phyloP scores from a whole-genome alignment of 2,329 filamentous ascomycete species.

The Clarireedia sp. region DNA sequence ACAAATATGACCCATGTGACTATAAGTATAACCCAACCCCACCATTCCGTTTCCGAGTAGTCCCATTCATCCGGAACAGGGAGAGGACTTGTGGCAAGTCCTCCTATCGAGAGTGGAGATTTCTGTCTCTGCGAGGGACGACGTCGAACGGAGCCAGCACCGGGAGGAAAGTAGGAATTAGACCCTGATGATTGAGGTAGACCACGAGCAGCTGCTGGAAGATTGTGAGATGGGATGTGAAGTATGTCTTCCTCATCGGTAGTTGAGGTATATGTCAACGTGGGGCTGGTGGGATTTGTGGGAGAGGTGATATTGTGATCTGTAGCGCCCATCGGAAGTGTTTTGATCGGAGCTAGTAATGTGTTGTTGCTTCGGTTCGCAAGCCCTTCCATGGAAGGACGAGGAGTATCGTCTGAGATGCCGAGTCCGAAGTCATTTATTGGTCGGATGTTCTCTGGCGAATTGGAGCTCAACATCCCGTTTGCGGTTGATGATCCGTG shows the following conservation, averaged over 20 bases:
- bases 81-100: slow-evolving; percentile 42
- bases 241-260: slow-evolving; percentile 78
- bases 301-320: slow-evolving; percentile 26
- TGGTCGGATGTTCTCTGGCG: slow-evolving; percentile 20
- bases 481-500: slow-evolving; percentile 16
- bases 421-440: slow-evolving; percentile 36
- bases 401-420: slow-evolving; percentile 39
- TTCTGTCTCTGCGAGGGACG: slow-evolving; percentile 35
- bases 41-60: slow-evolving; percentile 93
- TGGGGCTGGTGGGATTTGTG: slow-evolving; percentile 41
- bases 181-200: slow-evolving; percentile 45
- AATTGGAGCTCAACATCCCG: slow-evolving; percentile 16
- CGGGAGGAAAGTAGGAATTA: slow-evolving; percentile 53
- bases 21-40: slow-evolving; percentile 89
- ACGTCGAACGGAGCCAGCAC: slow-evolving; percentile 31
- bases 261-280: slow-evolving; percentile 59
- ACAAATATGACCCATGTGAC: slow-evolving; percentile 96
- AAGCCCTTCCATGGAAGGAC: slow-evolving; percentile 40
- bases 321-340: slow-evolving; percentile 26
- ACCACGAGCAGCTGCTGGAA: slow-evolving; percentile 35
- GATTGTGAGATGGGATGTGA: slow-evolving; percentile 47
- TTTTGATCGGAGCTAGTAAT: slow-evolving; percentile 23
- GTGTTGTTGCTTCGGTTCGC: slow-evolving; percentile 29
- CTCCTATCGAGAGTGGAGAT: slow-evolving; percentile 51
- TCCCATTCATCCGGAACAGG: slow-evolving; percentile 58